phyloP scores from a whole-genome alignment of 192 early-diverging fungal genomes.

The Coemansia javaensis region DNA sequence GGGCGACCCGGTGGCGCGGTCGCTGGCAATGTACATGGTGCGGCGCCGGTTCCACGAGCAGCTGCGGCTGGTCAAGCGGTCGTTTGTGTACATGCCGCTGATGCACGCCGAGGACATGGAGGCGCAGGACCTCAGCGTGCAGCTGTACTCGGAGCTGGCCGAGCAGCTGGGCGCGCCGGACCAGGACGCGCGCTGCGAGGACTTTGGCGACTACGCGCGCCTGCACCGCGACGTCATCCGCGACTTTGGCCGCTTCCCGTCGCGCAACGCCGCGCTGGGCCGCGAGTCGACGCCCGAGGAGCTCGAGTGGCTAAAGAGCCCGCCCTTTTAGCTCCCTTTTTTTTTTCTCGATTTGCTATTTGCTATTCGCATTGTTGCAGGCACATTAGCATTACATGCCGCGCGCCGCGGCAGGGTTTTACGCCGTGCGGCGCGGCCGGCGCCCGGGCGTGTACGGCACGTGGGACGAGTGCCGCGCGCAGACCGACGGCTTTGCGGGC shows the following conservation, averaged over 20 bases:
- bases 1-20: slow-evolving; percentile 51
- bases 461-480: slow-evolving; percentile 60
- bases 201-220: slow-evolving; percentile 42
- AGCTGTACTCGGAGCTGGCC: slow-evolving; percentile 45
- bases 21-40: slow-evolving; percentile 51
- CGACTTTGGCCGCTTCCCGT: slow-evolving; percentile 61
- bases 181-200: slow-evolving; percentile 20
- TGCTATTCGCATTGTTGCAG: too few species aligned
- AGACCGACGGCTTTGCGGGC: slow-evolving; percentile 51
- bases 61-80: slow-evolving; percentile 51
- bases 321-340: slow-evolving; percentile 23
- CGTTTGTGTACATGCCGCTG: slow-evolving; percentile 57
- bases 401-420: slow-evolving; percentile 2
- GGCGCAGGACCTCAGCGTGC: slow-evolving; percentile 56
- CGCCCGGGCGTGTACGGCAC: slow-evolving; percentile 21
- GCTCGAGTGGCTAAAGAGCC: slow-evolving; percentile 37
- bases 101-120: slow-evolving; percentile 60
- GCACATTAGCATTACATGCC: too few species aligned
- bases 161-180: slow-evolving; percentile 37
- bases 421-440: slow-evolving; percentile 33
- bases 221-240: slow-evolving; percentile 52
- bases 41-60: slow-evolving; percentile 45
- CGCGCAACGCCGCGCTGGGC: slow-evolving; percentile 54
- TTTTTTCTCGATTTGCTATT: not conserved
- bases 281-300: slow-evolving; percentile 56